phyloP scores from a whole-genome alignment of 805 yeast species.

The Starmerella gropengiesseri region DNA sequence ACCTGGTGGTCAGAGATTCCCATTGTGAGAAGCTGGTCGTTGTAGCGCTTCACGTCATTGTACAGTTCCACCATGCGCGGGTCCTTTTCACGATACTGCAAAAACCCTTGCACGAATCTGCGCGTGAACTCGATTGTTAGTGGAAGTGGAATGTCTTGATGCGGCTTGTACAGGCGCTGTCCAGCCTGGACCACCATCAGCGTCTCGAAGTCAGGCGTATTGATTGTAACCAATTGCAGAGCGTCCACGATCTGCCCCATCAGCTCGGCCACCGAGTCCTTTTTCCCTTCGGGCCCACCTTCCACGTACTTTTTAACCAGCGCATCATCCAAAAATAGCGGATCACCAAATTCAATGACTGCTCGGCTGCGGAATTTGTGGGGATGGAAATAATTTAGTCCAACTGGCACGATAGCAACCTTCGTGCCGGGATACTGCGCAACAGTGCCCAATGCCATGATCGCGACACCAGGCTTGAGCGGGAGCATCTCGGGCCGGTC shows the following conservation, averaged over 20 bases:
- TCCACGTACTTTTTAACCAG: slow-evolving; percentile 54
- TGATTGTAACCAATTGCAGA: slow-evolving; percentile 73
- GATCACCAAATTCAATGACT: slow-evolving; percentile 86
- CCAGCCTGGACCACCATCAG: slow-evolving; percentile 85
- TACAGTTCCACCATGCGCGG: slow-evolving; percentile 54
- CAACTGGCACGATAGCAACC: slow-evolving; percentile 88
- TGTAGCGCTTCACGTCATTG: slow-evolving; percentile 56
- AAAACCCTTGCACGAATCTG: slow-evolving; percentile 71
- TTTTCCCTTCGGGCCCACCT: slow-evolving; percentile 47
- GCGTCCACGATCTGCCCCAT: slow-evolving; percentile 63
- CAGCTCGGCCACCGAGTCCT: slow-evolving; percentile 62
- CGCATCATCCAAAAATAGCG: slow-evolving; percentile 53
- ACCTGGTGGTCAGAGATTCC: slow-evolving; percentile 67
- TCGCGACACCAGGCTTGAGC: slow-evolving; percentile 92
- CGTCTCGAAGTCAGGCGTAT: slow-evolving; percentile 81
- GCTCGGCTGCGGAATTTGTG: slow-evolving; percentile 93
- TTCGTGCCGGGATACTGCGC: slow-evolving; percentile 61
- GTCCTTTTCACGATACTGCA: slow-evolving; percentile 51
- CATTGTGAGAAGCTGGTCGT: slow-evolving; percentile 49
- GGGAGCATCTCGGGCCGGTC: slow-evolving; percentile 88
- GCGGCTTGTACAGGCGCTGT: slow-evolving; percentile 69
- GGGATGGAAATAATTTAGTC: slow-evolving; percentile 94
- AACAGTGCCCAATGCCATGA: slow-evolving; percentile 95
- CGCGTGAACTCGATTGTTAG: slow-evolving; percentile 85
- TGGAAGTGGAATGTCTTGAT: slow-evolving; percentile 63